Percentiles rank a stretch among this genome's conserved stretches.
These are phyloP conservation scores for Avena atlantica DNA, from an alignment of 176 grass and related monocot species.

Conservation along the genomic window DNA sequence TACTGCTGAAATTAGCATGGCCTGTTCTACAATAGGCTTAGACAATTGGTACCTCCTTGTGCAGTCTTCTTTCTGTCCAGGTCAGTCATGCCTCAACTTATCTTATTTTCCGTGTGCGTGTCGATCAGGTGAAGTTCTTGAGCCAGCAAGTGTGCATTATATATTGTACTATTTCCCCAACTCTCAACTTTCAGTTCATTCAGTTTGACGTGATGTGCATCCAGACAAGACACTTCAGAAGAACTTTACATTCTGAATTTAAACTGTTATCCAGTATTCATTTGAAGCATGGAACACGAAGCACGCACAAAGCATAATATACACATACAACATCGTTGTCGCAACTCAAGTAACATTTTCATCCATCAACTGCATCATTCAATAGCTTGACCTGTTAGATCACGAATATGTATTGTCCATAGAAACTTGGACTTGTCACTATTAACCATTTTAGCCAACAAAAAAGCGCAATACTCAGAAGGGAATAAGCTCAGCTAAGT, in stretches of 20 bases:
- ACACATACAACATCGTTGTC: background rate
- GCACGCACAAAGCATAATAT: background rate
- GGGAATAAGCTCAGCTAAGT: background rate
- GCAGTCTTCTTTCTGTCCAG: conserved; percentile 43
- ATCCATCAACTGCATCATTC: conserved; percentile 1
- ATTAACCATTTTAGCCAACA: background rate
- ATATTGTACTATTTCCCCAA: background rate
- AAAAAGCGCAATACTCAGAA: conserved; percentile 9
- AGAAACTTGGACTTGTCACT: background rate
- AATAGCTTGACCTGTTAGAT: conserved; percentile 7
- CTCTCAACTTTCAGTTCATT: conserved; percentile 3
- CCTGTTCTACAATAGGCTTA: conserved; percentile 27
- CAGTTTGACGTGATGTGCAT: background rate
- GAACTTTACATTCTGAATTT: background rate
- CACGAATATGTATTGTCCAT: background rate
- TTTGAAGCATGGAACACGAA: background rate
- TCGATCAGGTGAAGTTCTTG: background rate
- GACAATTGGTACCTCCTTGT: conserved; percentile 40
- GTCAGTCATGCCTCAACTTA: conserved; percentile 47
- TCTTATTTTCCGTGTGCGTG: conserved; percentile 21
- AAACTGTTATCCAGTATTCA: background rate
- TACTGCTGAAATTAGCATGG: conserved; percentile 21
- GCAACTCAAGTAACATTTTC: conserved; percentile 12
- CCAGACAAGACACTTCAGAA: background rate
- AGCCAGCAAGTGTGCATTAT: background rate